Base-by-base conservation (phyloP, 306 rosid genomes). In the Hylodesmum podocarpum region DNA sequence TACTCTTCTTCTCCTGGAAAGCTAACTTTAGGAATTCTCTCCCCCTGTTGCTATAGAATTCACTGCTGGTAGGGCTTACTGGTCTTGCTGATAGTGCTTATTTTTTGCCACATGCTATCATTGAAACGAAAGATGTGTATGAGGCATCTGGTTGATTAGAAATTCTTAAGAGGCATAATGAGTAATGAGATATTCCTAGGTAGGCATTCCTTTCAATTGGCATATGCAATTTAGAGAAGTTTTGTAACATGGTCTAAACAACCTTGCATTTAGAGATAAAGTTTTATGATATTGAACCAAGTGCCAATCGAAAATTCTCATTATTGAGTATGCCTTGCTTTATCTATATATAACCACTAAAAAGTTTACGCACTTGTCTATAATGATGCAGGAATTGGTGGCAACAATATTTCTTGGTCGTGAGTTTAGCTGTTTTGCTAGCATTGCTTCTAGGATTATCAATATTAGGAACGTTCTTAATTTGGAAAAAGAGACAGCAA, bases 371-470 rank as follows among this genome's bases (percentile, higher is more conserved):
- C n/a, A 5, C 61, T 58, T 51, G 66, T 24, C 80, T 46, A 28
- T 61, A 66, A 53, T 80, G 82, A 71, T 72, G 66, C 92, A 92
- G 98, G 89, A 86, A 78, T 70, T 83, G 88, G 93, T 81, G 93
- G 98, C 82, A 79, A 84, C 81, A 67, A 61, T 64, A 73, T 41
- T 76, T 77, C 70, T 27, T 51, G 91, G 74, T 80, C 70, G 81
- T 80, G 72, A 69, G 70, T 34, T 72, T 92, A 28, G 89, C 82
- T 68, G 10, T 84, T 58, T 29, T 91, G 41, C 83, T 87, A 29
- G 14, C 81, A 9, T 69, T 88, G 41, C 63, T 90, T 36, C 37
- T 90, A 64, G 93, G 88, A 68, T 64, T 90, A 41, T 79, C 86
- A 22, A 72, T 73, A 40, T 68, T 76, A 55, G 97, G 94, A 78